A percentile compares a stretch with the other conserved stretches of the same genome.
phyloP scores from a whole-genome alignment of 495 filamentous ascomycete species.

The Lentithecium fluviatile region DNA sequence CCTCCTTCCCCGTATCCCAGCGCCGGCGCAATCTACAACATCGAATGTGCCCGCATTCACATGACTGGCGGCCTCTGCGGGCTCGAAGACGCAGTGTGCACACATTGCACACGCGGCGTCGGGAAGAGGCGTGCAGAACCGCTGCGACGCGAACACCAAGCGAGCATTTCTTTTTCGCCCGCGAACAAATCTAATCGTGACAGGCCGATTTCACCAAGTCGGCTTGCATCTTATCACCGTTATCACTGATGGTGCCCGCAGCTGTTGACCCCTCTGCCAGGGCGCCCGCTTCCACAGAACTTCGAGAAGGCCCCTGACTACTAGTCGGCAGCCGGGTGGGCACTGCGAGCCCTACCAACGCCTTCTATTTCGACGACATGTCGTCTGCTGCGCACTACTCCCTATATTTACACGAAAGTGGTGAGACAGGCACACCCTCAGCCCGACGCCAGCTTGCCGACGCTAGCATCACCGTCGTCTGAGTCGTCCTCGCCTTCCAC shows the following conservation, averaged over 20 bases:
- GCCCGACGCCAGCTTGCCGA: slow-evolving; percentile 24
- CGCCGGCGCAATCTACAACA: no score
- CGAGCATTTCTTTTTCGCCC: no score
- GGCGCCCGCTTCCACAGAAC: slow-evolving; percentile 16
- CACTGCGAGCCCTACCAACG: no score
- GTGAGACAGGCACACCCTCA: slow-evolving; percentile 3
- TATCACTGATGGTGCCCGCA: slow-evolving; percentile 22
- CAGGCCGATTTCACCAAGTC: no score
- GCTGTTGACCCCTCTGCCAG: background rate
- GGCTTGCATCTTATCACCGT: slow-evolving; percentile 20
- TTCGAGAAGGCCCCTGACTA: slow-evolving; percentile 30
- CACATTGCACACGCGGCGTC: no score
- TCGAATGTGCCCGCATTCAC: no score
- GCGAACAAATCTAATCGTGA: no score
- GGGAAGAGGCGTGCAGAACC: no score
- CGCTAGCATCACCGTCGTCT: slow-evolving; percentile 5
- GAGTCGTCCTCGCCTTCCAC: slow-evolving; percentile 61
- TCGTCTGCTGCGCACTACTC: background rate
- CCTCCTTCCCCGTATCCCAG: background rate
- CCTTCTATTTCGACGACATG: slow-evolving; percentile 26
- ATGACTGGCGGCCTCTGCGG: slow-evolving; percentile 17
- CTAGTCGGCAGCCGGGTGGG: no score
- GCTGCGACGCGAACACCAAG: no score
- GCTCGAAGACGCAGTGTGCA: background rate
- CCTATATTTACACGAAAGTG: slow-evolving; percentile 20